These are phyloP conservation scores for Pilobolus umbonatus DNA, from an alignment of 192 early-diverging fungal genomes.

Conservation along the genomic window DNA sequence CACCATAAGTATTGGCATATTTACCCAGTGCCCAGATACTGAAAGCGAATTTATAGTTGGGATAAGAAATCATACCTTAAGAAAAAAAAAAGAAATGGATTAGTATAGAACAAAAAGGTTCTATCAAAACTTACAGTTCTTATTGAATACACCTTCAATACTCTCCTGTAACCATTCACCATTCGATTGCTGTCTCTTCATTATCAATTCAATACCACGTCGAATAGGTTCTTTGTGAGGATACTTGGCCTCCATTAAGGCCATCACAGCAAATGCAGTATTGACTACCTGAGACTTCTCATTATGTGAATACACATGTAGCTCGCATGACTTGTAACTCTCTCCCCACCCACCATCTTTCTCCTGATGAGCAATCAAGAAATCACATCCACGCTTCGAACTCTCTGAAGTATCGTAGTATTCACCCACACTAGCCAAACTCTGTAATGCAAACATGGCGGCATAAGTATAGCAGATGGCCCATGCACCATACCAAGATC, in stretches of 20 bases:
- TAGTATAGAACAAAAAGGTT: too few species aligned
- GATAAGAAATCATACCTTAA: constrained; percentile 83
- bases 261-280: constrained; percentile 84
- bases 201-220: constrained; percentile 68
- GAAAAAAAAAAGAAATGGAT: too few species aligned
- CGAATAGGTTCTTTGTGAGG: constrained; percentile 62
- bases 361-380: constrained; percentile 82
- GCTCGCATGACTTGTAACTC: constrained; percentile 83
- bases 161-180: constrained; percentile 97
- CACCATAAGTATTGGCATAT: constrained; percentile 70
- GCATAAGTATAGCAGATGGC: constrained; percentile 98
- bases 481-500: constrained; percentile 95
- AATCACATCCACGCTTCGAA: constrained; percentile 80
- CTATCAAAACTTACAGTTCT: too few species aligned
- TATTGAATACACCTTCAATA: constrained; percentile 98
- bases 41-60: constrained; percentile 93
- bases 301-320: constrained; percentile 56
- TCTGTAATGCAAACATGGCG: constrained; percentile 86
- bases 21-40: constrained; percentile 88
- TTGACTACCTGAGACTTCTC: constrained; percentile 86
- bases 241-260: constrained; percentile 88
- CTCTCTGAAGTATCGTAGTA: constrained; percentile 64
- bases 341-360: constrained; percentile 98
- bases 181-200: constrained; percentile 80
- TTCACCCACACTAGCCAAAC: constrained; percentile 77